Base-by-base conservation (phyloP, 2,329 filamentous ascomycete genomes). In the Colletotrichum echinochloae region DNA sequence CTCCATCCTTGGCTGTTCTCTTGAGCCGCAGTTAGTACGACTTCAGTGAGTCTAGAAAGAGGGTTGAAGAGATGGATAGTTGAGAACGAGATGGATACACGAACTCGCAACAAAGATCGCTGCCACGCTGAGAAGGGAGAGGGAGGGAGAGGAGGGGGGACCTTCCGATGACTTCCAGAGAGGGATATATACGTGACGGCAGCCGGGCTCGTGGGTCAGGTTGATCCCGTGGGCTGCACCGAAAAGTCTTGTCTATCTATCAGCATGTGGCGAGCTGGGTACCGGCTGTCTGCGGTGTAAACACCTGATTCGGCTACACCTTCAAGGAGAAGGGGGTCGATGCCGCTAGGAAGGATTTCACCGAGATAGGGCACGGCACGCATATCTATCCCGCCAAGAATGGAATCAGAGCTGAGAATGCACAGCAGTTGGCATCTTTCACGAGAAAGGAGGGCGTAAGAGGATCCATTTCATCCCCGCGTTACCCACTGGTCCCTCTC, bases 361-460 rank as follows among this genome's bases (percentile, higher is more conserved):
- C 64, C 59, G 59, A 71, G 46, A 68, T 68, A 71, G 57, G 59
- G 65, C 65, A 49, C 57, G 35, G 56, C 51, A 48, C 64, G 46
- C 39, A 56, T 63, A 57, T 52, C 52, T 70, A n/a, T 48, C 3
- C 20, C 52, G 68, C 68, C 68, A 71, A 71, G 64, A 33, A 63
- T 59, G 39, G n/a, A 48, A 54, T 28, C 64, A 48, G 6, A 63
- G 52, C 57, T 68, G n/a, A 57, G 49, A 54, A 16, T 64, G 64
- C 44, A 70, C 51, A 63, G 44, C 52, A 28, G 23, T 63, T 63
- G 64, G 57, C 64, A 62, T 71, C 52, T 63, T 71, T 60, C 51
- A 71, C 68, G 59, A 64, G 68, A 68, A 71, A 71, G 68, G 68
- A 71, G 63, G 68, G 68, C 68, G 68, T 60, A 68, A 67, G 59